A percentile compares a stretch with the other conserved stretches of the same genome.
Evolutionary conservation across 768 basidiomycete genomes (phyloP).

Genomic region (Harrya chromipes): DNA sequence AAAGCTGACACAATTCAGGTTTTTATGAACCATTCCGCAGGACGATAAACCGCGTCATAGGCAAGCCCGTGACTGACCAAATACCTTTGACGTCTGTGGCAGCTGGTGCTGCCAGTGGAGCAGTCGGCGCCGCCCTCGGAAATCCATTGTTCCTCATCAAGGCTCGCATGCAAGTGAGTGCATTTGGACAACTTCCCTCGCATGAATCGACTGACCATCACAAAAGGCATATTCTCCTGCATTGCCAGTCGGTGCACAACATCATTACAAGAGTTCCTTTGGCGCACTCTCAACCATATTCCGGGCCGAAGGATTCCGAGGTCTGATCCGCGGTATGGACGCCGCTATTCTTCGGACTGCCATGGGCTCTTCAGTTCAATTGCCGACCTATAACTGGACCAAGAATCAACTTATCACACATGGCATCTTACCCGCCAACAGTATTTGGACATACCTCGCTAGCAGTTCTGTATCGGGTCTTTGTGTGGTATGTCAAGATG

Average conservation of each 20-base stretch:
- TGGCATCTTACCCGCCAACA: conserved; percentile 70
- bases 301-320: conserved; percentile 70
- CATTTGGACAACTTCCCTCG: not conserved
- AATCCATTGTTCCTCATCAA: conserved; percentile 95
- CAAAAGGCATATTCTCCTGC: conserved; percentile 87
- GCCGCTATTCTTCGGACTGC: conserved; percentile 91
- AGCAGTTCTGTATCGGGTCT: conserved; percentile 88
- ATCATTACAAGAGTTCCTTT: conserved; percentile 81
- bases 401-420: conserved; percentile 73
- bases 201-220: conserved; percentile 1
- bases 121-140: conserved; percentile 81
- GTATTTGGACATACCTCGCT: conserved; percentile 81
- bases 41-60: conserved; percentile 64
- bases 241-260: conserved; percentile 92
- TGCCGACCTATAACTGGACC: conserved; percentile 93
- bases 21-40: conserved; percentile 93
- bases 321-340: conserved; percentile 87
- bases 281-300: conserved; percentile 82
- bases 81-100: conserved; percentile 72
- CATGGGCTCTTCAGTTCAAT: conserved; percentile 94
- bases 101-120: conserved; percentile 88
- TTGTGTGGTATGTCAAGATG: conserved; percentile 70
- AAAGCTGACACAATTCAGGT: conserved; percentile 45
- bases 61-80: conserved; percentile 60
- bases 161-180: conserved; percentile 87